Evolutionary conservation across 805 yeast species (phyloP).

Genomic region (Saccharomyces kudriavzevii): DNA sequence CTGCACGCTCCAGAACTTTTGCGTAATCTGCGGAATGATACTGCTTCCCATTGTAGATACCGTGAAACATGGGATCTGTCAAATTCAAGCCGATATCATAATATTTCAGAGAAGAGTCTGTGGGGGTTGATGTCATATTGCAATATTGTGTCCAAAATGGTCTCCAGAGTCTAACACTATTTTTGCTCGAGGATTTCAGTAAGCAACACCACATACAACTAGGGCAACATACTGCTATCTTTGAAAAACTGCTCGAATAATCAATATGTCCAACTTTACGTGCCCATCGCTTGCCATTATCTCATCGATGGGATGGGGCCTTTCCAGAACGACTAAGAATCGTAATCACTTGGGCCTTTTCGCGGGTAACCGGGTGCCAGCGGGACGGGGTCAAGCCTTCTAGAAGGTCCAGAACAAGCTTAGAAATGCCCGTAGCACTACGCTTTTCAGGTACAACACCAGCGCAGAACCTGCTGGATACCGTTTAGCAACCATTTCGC

Average conservation of each 20-base stretch:
- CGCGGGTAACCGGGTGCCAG: not conserved
- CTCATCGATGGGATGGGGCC: not conserved
- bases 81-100: slow-evolving; percentile 62
- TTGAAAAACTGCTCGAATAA: not conserved
- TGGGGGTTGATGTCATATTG: not conserved
- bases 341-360: not conserved
- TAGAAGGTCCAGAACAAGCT: not conserved
- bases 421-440: not conserved
- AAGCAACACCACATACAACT: not conserved
- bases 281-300: not conserved
- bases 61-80: slow-evolving; percentile 83
- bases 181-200: not conserved
- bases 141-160: not conserved
- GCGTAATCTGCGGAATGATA: slow-evolving; percentile 62
- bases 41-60: slow-evolving; percentile 62
- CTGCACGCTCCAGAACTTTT: slow-evolving; percentile 60
- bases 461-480: not conserved
- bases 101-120: slow-evolving; percentile 10
- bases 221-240: not conserved
- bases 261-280: not conserved
- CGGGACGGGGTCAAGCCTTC: not conserved
- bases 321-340: not conserved
- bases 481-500: not conserved
- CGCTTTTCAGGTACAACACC: not conserved
- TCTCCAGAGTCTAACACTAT: slow-evolving; percentile 1